Evolutionary conservation across 148 eudicot genomes (phyloP), one percentile per base, ranked within the genome.

Genomic region (Rheum nobile): DNA sequence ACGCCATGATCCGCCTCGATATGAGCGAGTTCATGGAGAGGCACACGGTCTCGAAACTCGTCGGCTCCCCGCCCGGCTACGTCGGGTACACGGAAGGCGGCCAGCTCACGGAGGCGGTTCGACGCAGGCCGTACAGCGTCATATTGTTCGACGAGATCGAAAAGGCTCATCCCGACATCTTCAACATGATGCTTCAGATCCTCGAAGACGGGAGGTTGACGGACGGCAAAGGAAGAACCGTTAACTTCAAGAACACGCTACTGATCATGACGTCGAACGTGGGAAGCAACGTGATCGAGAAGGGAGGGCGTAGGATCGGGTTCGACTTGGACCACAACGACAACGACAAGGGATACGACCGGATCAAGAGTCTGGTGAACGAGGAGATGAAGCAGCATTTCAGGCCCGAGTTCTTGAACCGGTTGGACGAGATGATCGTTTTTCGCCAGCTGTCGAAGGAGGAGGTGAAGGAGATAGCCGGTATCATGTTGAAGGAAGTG

Each of bases 381-480:
- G 37, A 34, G 52, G 76, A 80, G 44, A 43, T 80, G 70, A 80
- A 70, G 39, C 43, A 61, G 43, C 17, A 67, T 16, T 85, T 85
- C 73, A 82, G 67, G 80, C 80, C 85, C 0, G 88, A 85, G 67
- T 82, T 85, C 29, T 68, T 85, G 69, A 85, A 85, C 67, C 65
- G 85, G 46, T 19, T 85, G 17, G 84, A 85, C 16, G 88, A 85
- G 19, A 78, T 80, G 19, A 72, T 85, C 10, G 77, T 85, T 21
- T 85, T 82, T 29, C 59, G 78, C 39, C 73, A 42, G 39, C 69
- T 85, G 22, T 52, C 61, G 24, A 42, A 75, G 44, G 35, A 13
- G 14, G 73, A 82, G 59, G 34, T 80, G 76, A 82, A 54, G 75
- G 67, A 65, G 74, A 82, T 82, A 26, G 73, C 77, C 21, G 76